phyloP scores from a whole-genome alignment of 106 monocot species.

The Dendrobium officinale region DNA sequence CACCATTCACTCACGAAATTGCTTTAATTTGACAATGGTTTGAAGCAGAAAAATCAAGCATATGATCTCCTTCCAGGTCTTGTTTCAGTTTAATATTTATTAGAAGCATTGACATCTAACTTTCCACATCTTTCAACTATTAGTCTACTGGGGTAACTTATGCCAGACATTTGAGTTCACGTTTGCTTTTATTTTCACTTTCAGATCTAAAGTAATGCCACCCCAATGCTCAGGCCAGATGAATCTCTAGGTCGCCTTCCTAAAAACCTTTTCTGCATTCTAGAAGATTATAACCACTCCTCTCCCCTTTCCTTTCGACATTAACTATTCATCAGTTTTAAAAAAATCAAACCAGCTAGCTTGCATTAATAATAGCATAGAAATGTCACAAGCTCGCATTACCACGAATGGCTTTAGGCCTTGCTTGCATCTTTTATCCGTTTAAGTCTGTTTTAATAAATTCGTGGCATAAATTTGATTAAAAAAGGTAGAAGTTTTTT shows the following conservation, averaged over 20 bases:
- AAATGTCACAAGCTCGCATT: no score
- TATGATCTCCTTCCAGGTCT: background rate
- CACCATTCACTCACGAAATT: background rate
- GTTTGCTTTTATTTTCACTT: background rate
- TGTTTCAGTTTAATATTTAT: background rate
- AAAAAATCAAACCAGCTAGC: no score
- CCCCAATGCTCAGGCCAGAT: background rate
- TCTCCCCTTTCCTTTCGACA: no score
- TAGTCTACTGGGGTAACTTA: background rate
- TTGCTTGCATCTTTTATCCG: no score
- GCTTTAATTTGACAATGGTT: background rate
- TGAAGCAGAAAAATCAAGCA: background rate
- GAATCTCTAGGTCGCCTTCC: background rate
- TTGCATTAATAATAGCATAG: no score
- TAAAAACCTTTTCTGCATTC: background rate
- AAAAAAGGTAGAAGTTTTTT: no score
- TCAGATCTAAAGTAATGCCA: background rate
- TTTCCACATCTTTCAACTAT: background rate
- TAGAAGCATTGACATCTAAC: background rate
- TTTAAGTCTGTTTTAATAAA: no score
- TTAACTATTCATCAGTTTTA: no score
- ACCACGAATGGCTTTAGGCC: no score
- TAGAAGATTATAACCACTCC: no score
- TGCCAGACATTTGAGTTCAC: background rate
- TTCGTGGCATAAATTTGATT: no score